Evolutionary conservation across 2,329 filamentous ascomycete genomes (phyloP).

Genomic region (Colletotrichum sp.): DNA sequence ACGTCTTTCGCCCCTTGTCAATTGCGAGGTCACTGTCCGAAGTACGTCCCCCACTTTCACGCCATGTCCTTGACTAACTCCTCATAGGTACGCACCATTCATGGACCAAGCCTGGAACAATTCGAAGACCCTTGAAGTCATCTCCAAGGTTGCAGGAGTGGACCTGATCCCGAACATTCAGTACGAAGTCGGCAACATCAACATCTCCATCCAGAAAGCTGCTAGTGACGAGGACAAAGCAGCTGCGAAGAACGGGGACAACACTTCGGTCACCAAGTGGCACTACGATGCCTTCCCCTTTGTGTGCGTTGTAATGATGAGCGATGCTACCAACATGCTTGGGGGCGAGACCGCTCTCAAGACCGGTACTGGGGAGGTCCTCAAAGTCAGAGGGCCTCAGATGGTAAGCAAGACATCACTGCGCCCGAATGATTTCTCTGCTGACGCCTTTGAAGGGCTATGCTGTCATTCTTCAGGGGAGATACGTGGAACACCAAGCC

Average conservation of each 20-base stretch:
- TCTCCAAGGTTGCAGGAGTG: constrained; percentile 59
- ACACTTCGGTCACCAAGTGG: constrained; percentile 61
- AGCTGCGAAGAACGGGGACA: constrained; percentile 26
- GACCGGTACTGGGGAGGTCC: constrained; percentile 53
- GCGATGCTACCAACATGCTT: constrained; percentile 66
- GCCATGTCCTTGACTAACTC: neutral
- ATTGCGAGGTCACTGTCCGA: neutral
- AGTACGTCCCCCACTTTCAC: neutral
- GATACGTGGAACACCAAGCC: constrained; percentile 51
- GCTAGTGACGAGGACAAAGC: constrained; percentile 51
- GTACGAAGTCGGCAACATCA: constrained; percentile 61
- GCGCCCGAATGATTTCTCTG: neutral
- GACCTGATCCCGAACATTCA: constrained; percentile 60
- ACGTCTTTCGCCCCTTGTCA: constrained; percentile 24
- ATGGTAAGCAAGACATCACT: constrained; percentile 49
- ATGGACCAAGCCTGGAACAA: constrained; percentile 53
- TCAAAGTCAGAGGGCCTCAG: constrained; percentile 64
- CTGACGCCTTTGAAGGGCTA: constrained; percentile 34
- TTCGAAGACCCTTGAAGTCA: constrained; percentile 46
- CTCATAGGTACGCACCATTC: neutral
- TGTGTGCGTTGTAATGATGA: constrained; percentile 73
- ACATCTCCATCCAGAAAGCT: constrained; percentile 56
- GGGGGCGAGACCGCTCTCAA: constrained; percentile 69
- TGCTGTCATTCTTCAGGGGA: constrained; percentile 49
- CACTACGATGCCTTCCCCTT: constrained; percentile 71